Evolutionary conservation across 163 green algal species (phyloP).

Genomic region (Trebouxiophyceae sp.): DNA sequence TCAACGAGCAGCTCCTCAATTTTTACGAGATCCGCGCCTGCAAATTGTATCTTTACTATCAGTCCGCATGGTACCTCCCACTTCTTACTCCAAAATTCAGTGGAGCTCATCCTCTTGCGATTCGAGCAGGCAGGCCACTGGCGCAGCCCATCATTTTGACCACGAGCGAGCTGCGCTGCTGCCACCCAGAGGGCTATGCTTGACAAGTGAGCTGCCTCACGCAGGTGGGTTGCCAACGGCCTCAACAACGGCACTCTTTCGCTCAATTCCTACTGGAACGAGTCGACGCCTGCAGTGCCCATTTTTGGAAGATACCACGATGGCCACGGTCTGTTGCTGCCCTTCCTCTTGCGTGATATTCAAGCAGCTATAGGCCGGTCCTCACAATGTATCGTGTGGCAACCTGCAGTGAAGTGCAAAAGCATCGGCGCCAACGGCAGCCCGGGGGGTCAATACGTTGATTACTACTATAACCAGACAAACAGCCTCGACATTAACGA

Average conservation of each 20-base stretch:
- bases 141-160: no score
- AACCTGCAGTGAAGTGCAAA: slow-evolving; percentile 10
- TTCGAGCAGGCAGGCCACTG: no score
- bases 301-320: slow-evolving; percentile 9
- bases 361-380: no score
- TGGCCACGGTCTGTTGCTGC: no score
- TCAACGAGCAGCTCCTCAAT: not conserved
- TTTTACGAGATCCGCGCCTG: slow-evolving; percentile 4
- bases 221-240: slow-evolving; percentile 3
- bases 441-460: not conserved
- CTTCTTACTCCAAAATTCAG: no score
- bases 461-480: slow-evolving; percentile 9
- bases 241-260: slow-evolving; percentile 11
- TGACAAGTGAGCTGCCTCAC: no score
- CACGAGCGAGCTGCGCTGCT: no score
- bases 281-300: not conserved
- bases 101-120: no score
- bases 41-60: slow-evolving; percentile 8
- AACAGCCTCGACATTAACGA: not conserved
- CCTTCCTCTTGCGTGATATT: no score
- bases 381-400: no score
- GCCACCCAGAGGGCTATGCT: no score
- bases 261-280: not conserved
- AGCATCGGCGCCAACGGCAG: not conserved
- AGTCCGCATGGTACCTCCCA: not conserved